phyloP scores from a whole-genome alignment of 306 rosid genomes.

The Sicyos baderoa region DNA sequence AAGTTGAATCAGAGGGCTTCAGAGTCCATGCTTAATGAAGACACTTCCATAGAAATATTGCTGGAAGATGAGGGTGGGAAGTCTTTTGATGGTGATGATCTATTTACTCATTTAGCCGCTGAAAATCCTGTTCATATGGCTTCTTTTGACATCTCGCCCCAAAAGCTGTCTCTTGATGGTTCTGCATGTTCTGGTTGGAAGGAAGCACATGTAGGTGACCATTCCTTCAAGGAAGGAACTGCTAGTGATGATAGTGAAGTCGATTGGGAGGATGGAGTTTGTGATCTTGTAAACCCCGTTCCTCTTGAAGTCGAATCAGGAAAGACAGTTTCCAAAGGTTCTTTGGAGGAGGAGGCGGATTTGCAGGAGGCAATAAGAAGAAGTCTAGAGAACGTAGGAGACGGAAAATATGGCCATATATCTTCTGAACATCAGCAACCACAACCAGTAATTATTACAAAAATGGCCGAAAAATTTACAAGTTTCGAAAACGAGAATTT shows the following conservation, averaged over 20 bases:
- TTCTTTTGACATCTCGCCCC: conserved; percentile 28
- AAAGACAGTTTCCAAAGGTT: conserved; percentile 47
- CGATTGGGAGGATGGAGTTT: conserved; percentile 80
- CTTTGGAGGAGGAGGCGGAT: conserved; percentile 66
- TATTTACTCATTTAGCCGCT: conserved; percentile 63
- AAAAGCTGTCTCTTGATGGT: conserved; percentile 33
- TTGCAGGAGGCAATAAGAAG: conserved; percentile 84
- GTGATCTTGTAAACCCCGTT: conserved; percentile 34
- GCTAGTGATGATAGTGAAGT: conserved; percentile 51
- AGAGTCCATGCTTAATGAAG: conserved; percentile 26
- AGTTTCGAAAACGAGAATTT: conserved; percentile 25
- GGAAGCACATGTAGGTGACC: conserved; percentile 40
- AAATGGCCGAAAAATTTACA: conserved; percentile 22
- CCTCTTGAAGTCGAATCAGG: conserved; percentile 25
- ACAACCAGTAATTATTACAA: conserved; percentile 26
- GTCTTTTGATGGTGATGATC: conserved; percentile 43
- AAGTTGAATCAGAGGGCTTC: conserved; percentile 32
- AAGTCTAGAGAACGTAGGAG: conserved; percentile 52
- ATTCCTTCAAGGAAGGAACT: conserved; percentile 24
- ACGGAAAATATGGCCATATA: conserved; percentile 18
- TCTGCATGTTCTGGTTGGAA: conserved; percentile 62
- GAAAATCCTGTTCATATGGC: conserved; percentile 35
- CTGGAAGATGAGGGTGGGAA: conserved; percentile 44
- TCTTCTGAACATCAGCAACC: conserved; percentile 28
- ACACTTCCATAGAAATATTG: conserved; percentile 54